Conservation (phyloP, 2,329 filamentous ascomycete species). For the Colletotrichum falcatum region DNA sequence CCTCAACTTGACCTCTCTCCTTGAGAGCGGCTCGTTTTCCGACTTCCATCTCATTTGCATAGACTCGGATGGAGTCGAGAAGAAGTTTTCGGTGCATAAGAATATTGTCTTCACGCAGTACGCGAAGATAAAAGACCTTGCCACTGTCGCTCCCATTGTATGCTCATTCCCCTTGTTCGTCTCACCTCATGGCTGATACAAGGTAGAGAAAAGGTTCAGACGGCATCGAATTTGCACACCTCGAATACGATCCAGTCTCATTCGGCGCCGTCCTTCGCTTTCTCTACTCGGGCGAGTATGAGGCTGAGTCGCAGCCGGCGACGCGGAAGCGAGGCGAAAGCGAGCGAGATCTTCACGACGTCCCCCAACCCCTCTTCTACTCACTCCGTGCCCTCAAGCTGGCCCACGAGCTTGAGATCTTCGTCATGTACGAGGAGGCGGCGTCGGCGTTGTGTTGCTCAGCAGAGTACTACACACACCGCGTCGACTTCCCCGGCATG, state of each 20-base stretch:
- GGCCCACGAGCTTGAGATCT: not conserved
- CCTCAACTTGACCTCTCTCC: slow-evolving; percentile 8
- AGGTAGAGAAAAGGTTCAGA: not conserved
- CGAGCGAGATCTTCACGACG: not conserved
- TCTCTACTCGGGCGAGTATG: slow-evolving; percentile 25
- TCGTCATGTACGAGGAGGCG: slow-evolving; percentile 9
- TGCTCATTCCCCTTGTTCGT: too few species aligned
- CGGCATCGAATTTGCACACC: slow-evolving; percentile 1
- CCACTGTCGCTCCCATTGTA: not conserved
- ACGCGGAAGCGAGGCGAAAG: not conserved
- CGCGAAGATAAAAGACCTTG: not conserved
- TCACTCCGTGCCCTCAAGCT: slow-evolving; percentile 8
- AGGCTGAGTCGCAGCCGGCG: not conserved
- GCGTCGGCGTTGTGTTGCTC: slow-evolving; percentile 1
- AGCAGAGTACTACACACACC: not conserved
- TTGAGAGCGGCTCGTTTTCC: not conserved
- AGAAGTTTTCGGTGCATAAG: slow-evolving; percentile 5
- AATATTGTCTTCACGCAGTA: slow-evolving; percentile 19
- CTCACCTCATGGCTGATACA: not conserved
- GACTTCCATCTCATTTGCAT: not conserved
- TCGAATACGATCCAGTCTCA: not conserved
- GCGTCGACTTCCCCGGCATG: slow-evolving; percentile 21
- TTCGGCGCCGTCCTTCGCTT: slow-evolving; percentile 11
- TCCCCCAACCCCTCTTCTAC: slow-evolving; percentile 11
- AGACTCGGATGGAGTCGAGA: not conserved